Evolutionary conservation across 1,139 yeast species (phyloP).

Genomic region (Tardiomyces depauwii): DNA sequence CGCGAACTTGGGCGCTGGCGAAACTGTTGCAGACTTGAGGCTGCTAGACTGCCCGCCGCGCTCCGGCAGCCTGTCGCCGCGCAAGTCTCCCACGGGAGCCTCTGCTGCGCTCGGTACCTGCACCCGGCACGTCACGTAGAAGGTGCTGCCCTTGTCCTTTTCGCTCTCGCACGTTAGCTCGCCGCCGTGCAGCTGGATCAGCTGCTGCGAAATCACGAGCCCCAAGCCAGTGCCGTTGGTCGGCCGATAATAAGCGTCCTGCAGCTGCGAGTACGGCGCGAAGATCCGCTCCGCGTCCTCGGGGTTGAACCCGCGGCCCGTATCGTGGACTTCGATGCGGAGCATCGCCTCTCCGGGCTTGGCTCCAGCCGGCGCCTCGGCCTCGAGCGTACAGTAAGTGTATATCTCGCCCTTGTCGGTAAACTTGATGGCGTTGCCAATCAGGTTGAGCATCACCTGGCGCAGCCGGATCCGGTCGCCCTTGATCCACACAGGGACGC

Average conservation of each 20-base stretch:
- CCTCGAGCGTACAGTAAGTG: constrained; percentile 18
- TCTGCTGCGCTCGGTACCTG: constrained; percentile 19
- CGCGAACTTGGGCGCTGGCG: too few species aligned
- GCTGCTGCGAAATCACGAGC: constrained; percentile 72
- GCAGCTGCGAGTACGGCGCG: constrained; percentile 91
- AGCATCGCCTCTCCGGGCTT: constrained; percentile 31
- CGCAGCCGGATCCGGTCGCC: constrained; percentile 85
- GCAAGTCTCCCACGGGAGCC: constrained; percentile 7
- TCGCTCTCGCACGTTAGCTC: constrained; percentile 58
- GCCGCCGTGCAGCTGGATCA: constrained; percentile 80
- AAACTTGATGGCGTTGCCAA: constrained; percentile 77
- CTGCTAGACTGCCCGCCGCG: too few species aligned
- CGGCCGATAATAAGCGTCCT: constrained; percentile 54
- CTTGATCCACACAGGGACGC: constrained; percentile 69
- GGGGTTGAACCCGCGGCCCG: constrained; percentile 80
- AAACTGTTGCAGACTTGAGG: too few species aligned
- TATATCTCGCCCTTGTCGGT: constrained; percentile 63
- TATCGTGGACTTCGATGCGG: constrained; percentile 67
- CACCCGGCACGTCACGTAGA: constrained; percentile 29
- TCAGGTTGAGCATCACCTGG: constrained; percentile 81
- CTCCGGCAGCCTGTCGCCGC: too few species aligned
- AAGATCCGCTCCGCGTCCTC: constrained; percentile 55
- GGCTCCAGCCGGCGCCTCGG: not conserved
- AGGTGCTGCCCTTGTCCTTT: constrained; percentile 72
- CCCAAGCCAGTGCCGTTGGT: constrained; percentile 83